A percentile compares a stretch with the other conserved stretches of the same genome.
phyloP scores from a whole-genome alignment of 257 asterid genomes.

The Scutellaria barbata region DNA sequence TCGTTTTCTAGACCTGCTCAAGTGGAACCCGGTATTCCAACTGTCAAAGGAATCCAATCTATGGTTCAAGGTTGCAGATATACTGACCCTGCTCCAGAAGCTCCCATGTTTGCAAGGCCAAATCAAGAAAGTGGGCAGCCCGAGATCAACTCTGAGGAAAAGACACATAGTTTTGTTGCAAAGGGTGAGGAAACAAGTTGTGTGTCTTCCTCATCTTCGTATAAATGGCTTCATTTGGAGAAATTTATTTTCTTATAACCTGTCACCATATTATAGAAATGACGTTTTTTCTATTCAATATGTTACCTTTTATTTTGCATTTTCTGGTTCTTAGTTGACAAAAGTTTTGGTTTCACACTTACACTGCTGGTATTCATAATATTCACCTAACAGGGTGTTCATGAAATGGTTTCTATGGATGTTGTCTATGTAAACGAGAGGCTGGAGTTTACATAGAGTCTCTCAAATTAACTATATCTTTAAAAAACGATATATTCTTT shows the following conservation, averaged over 20 bases:
- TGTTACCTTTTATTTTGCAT: neutral
- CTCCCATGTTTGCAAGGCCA: conserved; percentile 68
- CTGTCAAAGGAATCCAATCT: conserved; percentile 36
- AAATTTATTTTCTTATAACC: neutral
- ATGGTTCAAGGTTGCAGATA: conserved; percentile 40
- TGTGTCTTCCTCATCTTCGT: neutral
- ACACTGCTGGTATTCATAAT: neutral
- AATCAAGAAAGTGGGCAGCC: conserved; percentile 26
- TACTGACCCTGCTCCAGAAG: conserved; percentile 40
- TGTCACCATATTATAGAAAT: too few species aligned
- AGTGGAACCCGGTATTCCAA: conserved; percentile 33
- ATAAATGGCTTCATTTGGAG: neutral
- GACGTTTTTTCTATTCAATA: neutral
- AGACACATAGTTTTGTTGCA: conserved; percentile 32
- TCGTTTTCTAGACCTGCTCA: conserved; percentile 60
- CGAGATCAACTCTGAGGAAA: conserved; percentile 38
- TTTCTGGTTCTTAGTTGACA: neutral
- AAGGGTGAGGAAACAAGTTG: conserved; percentile 43
- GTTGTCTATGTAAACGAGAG: neutral
- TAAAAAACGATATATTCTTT: conserved; percentile 12
- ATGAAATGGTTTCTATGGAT: conserved; percentile 8
- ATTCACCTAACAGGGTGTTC: neutral
- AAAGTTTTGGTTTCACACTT: too few species aligned
- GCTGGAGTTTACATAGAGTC: neutral
- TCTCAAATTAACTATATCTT: conserved; percentile 5